Evolutionary conservation across 1,284 basidiomycete species (phyloP), one percentile per base, ranked within the genome.

Genomic region (Athelia psychrophila): DNA sequence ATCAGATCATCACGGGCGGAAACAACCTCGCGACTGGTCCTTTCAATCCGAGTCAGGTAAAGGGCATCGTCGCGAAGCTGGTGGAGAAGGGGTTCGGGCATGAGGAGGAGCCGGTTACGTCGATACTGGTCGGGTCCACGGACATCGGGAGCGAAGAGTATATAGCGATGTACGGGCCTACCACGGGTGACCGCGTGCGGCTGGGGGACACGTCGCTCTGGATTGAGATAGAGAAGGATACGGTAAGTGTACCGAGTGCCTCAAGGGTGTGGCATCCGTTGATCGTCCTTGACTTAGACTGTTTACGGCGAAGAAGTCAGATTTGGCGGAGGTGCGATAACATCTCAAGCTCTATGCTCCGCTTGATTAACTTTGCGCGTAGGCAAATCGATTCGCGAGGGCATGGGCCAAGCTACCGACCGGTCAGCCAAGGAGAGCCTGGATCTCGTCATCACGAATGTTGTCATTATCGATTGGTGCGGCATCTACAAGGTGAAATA

Each of bases 281-380:
- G 47, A 48, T 51, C 16, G 24, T 19, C 22, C 15, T 10, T 51
- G 13, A 9, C 20, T 1, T 54, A 90, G 82, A 87, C 91, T 2
- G 72, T 80, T 2, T 94, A 95, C 63, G 93, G 96, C 9, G 96
- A 99, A 60, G 97, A 99, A 73, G 88, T 91, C 74, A 99, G 98
- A 70, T 99, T 99, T 63, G 96, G 96, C 13, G 96, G 96, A 63
- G 95, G 92, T 85, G 59, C 59, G 71, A 19, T 30, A 2, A 24
- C 35, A 25, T 36, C 23, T 35, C 50, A 23, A 16, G 15, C 3
- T 51, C 30, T n/a, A 53, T 46, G 55, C 35, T 51, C 50, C 19
- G 51, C 47, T 19, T 47, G 19, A 50, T 40, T 44, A 8, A n/a
- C 20, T 3, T 22, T 10, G 20, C 18, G 27, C 13, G 27, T 56